Evolutionary conservation across 2,329 filamentous ascomycete species (phyloP).

Genomic region (Alternaria arborescens): DNA sequence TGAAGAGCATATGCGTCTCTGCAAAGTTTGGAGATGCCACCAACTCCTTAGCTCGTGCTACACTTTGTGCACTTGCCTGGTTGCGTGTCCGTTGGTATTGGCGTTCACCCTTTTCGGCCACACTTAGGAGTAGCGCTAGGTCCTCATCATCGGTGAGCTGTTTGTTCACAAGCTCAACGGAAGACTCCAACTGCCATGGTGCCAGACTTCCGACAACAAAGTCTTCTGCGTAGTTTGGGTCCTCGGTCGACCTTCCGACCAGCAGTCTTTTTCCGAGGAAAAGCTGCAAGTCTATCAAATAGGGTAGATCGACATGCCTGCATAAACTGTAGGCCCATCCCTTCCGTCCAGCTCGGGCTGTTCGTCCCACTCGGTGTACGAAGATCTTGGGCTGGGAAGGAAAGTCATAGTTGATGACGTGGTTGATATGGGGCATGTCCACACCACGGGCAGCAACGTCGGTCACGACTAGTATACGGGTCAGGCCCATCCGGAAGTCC

Average conservation of each 20-base stretch:
- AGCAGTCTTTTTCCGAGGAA: conserved; percentile 88
- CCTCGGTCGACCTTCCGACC: conserved; percentile 69
- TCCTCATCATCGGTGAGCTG: conserved; percentile 78
- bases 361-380: conserved; percentile 94
- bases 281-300: conserved; percentile 90
- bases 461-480: conserved; percentile 93
- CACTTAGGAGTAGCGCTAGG: conserved; percentile 72
- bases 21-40: conserved; percentile 74
- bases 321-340: conserved; percentile 97
- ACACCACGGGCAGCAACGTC: conserved; percentile 98
- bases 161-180: conserved; percentile 85
- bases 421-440: conserved; percentile 93
- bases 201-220: conserved; percentile 81
- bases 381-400: conserved; percentile 96
- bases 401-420: conserved; percentile 99
- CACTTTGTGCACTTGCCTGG: conserved; percentile 88
- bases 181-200: conserved; percentile 75
- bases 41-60: conserved; percentile 83
- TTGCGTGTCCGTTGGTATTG: conserved; percentile 91
- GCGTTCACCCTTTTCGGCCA: conserved; percentile 88
- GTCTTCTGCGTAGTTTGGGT: conserved; percentile 79
- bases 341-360: conserved; percentile 88
- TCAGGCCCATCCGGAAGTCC: conserved; percentile 82
- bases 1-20: conserved; percentile 82
- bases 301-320: conserved; percentile 85